These are phyloP conservation scores for Gnomoniopsis smithogilvyi DNA, from an alignment of 2,329 filamentous ascomycete genomes.

Conservation along the genomic window DNA sequence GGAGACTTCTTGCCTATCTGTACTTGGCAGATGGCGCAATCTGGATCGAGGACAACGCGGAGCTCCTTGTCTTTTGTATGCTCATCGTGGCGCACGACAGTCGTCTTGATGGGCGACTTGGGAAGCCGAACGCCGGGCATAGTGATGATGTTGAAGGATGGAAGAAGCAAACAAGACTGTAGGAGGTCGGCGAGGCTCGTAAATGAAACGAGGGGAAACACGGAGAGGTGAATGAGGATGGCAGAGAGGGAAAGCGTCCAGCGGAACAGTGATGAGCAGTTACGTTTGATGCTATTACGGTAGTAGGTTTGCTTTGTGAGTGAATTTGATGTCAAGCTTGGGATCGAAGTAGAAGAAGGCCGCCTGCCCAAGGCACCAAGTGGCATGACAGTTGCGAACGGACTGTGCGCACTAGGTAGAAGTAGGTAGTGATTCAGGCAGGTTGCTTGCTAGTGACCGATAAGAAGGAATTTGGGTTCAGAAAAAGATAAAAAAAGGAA, in stretches of 20 bases:
- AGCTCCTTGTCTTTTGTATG: constrained; percentile 1
- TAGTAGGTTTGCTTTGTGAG: neutral
- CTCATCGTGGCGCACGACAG: constrained; percentile 14
- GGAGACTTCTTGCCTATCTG: constrained; percentile 17
- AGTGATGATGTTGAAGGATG: neutral
- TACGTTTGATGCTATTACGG: constrained; percentile 1
- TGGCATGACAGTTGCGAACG: neutral
- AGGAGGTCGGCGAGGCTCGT: constrained; percentile 7
- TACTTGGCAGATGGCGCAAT: constrained; percentile 18
- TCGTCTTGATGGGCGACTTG: constrained; percentile 16
- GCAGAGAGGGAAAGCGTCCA: constrained; percentile 4
- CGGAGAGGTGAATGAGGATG: constrained; percentile 7
- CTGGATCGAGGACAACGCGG: constrained; percentile 7
- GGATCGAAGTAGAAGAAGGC: neutral
- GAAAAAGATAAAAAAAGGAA: neutral
- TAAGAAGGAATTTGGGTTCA: neutral
- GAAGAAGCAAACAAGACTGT: neutral
- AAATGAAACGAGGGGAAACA: constrained; percentile 11
- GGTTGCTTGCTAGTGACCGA: neutral
- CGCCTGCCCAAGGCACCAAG: constrained; percentile 5
- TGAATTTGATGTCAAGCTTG: neutral
- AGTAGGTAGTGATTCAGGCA: neutral
- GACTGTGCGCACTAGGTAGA: neutral
- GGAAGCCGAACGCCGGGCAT: constrained; percentile 13
- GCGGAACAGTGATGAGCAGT: neutral